Evolutionary conservation across 2,329 filamentous ascomycete genomes (phyloP).

Genomic region (Colletotrichum lini): DNA sequence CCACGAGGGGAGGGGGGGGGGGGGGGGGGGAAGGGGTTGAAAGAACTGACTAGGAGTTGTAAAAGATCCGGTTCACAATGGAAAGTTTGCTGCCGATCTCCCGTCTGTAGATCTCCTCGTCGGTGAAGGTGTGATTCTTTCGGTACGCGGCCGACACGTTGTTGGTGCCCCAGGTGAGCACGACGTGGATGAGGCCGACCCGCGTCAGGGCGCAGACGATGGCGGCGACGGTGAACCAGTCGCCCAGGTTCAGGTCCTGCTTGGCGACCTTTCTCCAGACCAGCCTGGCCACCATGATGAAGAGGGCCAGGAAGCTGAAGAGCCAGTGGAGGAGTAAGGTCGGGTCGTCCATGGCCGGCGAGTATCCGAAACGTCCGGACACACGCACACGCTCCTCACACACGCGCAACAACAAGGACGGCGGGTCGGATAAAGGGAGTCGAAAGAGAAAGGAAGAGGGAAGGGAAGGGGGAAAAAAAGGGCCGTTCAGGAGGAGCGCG

Average conservation of each 20-base stretch:
- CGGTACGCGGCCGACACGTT: conserved; percentile 49
- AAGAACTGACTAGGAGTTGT: conserved; percentile 52
- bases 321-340: conserved; percentile 46
- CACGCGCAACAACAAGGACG: neutral
- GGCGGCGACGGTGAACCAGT: conserved; percentile 55
- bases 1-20: too few species aligned
- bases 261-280: conserved; percentile 43
- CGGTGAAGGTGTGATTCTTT: conserved; percentile 47
- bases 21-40: too few species aligned
- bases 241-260: conserved; percentile 44
- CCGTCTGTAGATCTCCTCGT: conserved; percentile 51
- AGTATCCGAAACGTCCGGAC: conserved; percentile 19
- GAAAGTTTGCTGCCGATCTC: conserved; percentile 53
- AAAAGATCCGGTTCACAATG: conserved; percentile 51
- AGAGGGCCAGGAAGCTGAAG: conserved; percentile 46
- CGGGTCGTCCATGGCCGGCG: conserved; percentile 43
- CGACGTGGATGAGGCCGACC: conserved; percentile 51
- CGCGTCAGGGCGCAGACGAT: conserved; percentile 50
- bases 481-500: conserved; percentile 15
- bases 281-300: conserved; percentile 45
- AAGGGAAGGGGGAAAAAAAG: neutral
- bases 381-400: neutral
- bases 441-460: conserved; percentile 8
- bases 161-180: conserved; percentile 54
- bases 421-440: neutral